phyloP scores from a whole-genome alignment of 805 yeast genomes.

The Schwanniomyces occidentalis region DNA sequence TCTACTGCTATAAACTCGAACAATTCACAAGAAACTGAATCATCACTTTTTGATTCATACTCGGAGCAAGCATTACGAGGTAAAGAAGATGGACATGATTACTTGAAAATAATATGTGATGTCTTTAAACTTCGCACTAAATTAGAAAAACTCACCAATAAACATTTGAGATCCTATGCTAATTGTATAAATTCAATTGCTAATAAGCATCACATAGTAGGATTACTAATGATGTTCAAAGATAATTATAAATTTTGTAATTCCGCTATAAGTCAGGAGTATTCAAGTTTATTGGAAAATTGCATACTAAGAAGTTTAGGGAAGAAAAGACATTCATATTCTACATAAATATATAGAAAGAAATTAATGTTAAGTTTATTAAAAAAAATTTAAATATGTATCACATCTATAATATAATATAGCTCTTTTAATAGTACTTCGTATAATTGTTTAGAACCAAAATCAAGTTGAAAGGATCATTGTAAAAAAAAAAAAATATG shows the following conservation, averaged over 20 bases:
- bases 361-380: no score
- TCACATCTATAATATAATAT: no score
- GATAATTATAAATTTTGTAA: slow-evolving; percentile 32
- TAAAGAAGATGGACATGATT: slow-evolving; percentile 44
- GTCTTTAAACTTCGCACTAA: no score
- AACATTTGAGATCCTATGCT: slow-evolving; percentile 2
- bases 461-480: no score
- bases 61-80: slow-evolving; percentile 9
- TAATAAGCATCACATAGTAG: slow-evolving; percentile 50
- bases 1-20: no score
- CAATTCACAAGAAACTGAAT: background rate
- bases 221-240: slow-evolving; percentile 49
- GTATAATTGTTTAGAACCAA: no score
- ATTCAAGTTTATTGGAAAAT: slow-evolving; percentile 50
- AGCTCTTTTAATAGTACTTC: no score
- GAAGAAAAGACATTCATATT: no score
- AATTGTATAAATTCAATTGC: slow-evolving; percentile 35
- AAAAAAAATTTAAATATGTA: no score
- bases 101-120: slow-evolving; percentile 45
- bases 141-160: no score
- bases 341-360: no score
- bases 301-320: slow-evolving; percentile 58
- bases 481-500: no score
- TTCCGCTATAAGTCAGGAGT: slow-evolving; percentile 58
- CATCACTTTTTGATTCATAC: background rate